Evolutionary conservation across 192 early-diverging fungal genomes (phyloP).

Genomic region (Podila epigama): DNA sequence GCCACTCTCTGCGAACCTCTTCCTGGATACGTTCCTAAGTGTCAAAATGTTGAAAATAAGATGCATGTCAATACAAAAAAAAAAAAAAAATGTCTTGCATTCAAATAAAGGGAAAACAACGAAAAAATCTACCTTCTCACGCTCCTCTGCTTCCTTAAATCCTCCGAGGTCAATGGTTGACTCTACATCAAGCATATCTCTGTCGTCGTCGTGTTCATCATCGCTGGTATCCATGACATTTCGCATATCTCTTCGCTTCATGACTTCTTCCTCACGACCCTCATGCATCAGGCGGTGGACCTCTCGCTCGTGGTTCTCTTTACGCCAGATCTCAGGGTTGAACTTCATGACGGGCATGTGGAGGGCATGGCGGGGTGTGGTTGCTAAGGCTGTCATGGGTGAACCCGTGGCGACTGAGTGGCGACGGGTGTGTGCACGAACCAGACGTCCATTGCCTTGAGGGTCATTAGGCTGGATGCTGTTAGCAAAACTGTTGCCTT

Average conservation of each 20-base stretch:
- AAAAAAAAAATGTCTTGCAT: neutral
- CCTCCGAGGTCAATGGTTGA: slow-evolving; percentile 25
- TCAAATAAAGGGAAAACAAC: too few species aligned
- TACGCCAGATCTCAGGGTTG: slow-evolving; percentile 33
- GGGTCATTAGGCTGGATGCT: neutral
- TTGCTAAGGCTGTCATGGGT: slow-evolving; percentile 5
- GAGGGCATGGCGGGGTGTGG: slow-evolving; percentile 25
- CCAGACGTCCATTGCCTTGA: neutral
- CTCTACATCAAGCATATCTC: slow-evolving; percentile 5
- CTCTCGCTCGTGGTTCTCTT: slow-evolving; percentile 36
- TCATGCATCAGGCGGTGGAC: slow-evolving; percentile 29
- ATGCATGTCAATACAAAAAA: neutral
- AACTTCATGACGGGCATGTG: slow-evolving; percentile 43
- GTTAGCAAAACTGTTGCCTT: neutral
- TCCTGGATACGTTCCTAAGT: slow-evolving; percentile 15
- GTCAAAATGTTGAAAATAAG: neutral
- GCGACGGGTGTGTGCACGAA: slow-evolving; percentile 1
- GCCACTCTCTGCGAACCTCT: slow-evolving; percentile 24
- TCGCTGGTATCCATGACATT: slow-evolving; percentile 37
- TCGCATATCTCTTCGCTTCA: slow-evolving; percentile 12
- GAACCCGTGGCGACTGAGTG: slow-evolving; percentile 23
- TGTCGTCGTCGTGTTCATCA: slow-evolving; percentile 16
- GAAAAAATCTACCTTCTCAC: slow-evolving; percentile 12
- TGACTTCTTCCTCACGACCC: slow-evolving; percentile 21
- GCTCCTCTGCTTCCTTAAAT: slow-evolving; percentile 19